A percentile compares a stretch with the other conserved stretches of the same genome.
phyloP scores from a whole-genome alignment of 345 rosid species.

The Eucalyptus urophylla region DNA sequence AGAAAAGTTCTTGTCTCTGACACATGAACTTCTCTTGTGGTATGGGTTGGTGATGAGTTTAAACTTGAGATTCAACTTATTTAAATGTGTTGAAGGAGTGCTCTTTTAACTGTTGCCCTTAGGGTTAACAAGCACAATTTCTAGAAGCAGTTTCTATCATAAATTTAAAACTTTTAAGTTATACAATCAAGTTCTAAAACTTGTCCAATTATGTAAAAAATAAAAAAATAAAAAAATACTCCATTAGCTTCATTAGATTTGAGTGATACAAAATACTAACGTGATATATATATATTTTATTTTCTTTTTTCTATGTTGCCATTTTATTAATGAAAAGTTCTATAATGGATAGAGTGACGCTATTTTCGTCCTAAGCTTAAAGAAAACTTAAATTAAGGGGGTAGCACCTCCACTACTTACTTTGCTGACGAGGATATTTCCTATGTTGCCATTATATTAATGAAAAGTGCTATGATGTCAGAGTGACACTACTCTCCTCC shows the following conservation, averaged over 20 bases:
- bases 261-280: accelerated
- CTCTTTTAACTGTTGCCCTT: neutral
- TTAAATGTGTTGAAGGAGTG: neutral
- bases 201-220: neutral
- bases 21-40: too few species aligned
- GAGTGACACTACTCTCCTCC: too few species aligned
- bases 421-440: neutral
- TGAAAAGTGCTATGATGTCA: too few species aligned
- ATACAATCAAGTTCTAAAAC: neutral
- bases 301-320: neutral
- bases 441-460: too few species aligned
- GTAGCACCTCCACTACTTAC: neutral
- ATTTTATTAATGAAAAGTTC: neutral
- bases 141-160: neutral
- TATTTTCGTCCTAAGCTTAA: neutral
- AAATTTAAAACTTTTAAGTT: too few species aligned
- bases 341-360: neutral
- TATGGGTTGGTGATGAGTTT: neutral
- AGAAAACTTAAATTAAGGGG: neutral
- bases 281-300: accelerated
- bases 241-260: neutral
- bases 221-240: accelerated
- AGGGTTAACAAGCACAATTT: neutral
- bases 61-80: neutral
- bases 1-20: neutral